These are phyloP conservation scores for Lichina pygmaea DNA, from an alignment of 495 filamentous ascomycete genomes.

Conservation along the genomic window DNA sequence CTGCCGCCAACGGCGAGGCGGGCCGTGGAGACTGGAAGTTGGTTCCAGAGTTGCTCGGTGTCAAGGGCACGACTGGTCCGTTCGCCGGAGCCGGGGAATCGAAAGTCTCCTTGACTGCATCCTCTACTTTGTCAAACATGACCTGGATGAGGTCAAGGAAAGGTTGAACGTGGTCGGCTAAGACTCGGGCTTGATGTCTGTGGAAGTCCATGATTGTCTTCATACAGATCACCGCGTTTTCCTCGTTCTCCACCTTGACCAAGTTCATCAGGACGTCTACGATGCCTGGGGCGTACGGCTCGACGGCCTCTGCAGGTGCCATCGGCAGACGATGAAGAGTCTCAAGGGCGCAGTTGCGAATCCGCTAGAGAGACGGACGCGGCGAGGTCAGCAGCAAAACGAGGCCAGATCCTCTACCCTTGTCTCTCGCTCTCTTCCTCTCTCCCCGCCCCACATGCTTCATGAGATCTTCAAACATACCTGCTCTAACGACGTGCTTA, in stretches of 20 bases:
- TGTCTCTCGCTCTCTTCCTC: too few species aligned
- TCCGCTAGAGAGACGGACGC: slow-evolving; percentile 25
- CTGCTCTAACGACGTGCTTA: slow-evolving; percentile 65
- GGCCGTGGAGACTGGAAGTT: slow-evolving; percentile 68
- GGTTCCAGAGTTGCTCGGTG: slow-evolving; percentile 40
- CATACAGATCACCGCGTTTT: slow-evolving; percentile 92
- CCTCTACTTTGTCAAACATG: slow-evolving; percentile 82
- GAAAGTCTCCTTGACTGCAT: slow-evolving; percentile 78
- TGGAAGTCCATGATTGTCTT: slow-evolving; percentile 94
- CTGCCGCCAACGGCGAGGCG: slow-evolving; percentile 58
- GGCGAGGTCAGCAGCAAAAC: neutral
- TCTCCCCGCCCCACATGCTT: too few species aligned
- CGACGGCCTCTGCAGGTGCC: slow-evolving; percentile 48
- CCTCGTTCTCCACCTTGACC: slow-evolving; percentile 81
- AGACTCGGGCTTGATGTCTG: slow-evolving; percentile 66
- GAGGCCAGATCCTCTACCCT: neutral
- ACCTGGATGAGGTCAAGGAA: slow-evolving; percentile 85
- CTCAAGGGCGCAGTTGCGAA: slow-evolving; percentile 77
- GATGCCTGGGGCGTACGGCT: slow-evolving; percentile 62
- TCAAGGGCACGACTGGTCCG: slow-evolving; percentile 44
- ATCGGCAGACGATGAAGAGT: slow-evolving; percentile 82
- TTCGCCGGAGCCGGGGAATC: slow-evolving; percentile 40
- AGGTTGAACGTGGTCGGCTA: slow-evolving; percentile 53
- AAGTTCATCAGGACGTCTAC: slow-evolving; percentile 74
- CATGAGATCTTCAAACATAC: slow-evolving; percentile 12